A percentile compares a stretch with the other conserved stretches of the same genome.
Conservation (phyloP, 1,139 yeast species). For the Candida glucosophila region DNA sequence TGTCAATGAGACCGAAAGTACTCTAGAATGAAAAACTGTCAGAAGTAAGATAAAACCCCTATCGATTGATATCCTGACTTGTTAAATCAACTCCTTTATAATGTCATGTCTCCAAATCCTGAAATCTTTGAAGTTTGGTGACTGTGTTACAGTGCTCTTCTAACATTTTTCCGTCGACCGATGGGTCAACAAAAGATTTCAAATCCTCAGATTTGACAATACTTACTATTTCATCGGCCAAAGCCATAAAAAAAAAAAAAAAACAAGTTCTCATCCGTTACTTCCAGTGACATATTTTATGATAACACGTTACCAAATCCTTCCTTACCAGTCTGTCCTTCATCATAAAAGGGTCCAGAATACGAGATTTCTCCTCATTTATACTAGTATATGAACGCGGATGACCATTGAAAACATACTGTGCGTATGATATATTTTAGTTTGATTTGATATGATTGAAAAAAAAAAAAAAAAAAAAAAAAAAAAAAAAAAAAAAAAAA, state of each 20-base stretch:
- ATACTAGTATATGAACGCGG: too few species aligned
- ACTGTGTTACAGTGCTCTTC: conserved; percentile 23
- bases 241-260: conserved; percentile 13
- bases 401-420: too few species aligned
- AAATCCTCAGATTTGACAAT: conserved; percentile 23
- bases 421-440: too few species aligned
- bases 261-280: too few species aligned
- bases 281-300: too few species aligned
- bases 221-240: conserved; percentile 31
- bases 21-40: conserved; percentile 20
- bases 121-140: conserved; percentile 23
- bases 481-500: too few species aligned
- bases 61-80: conserved; percentile 11
- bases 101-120: conserved; percentile 17
- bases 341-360: too few species aligned
- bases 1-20: conserved; percentile 30
- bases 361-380: too few species aligned
- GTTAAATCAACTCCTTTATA: conserved; percentile 11
- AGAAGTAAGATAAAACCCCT: conserved; percentile 17
- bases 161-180: conserved; percentile 21
- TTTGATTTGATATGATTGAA: too few species aligned
- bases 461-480: too few species aligned
- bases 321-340: too few species aligned
- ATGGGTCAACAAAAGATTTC: conserved; percentile 17
- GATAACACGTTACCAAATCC: too few species aligned